A percentile compares a stretch with the other conserved stretches of the same genome.
These are phyloP conservation scores for Ceratocystis huliohia DNA, from an alignment of 2,329 filamentous ascomycete genomes.

Conservation along the genomic window DNA sequence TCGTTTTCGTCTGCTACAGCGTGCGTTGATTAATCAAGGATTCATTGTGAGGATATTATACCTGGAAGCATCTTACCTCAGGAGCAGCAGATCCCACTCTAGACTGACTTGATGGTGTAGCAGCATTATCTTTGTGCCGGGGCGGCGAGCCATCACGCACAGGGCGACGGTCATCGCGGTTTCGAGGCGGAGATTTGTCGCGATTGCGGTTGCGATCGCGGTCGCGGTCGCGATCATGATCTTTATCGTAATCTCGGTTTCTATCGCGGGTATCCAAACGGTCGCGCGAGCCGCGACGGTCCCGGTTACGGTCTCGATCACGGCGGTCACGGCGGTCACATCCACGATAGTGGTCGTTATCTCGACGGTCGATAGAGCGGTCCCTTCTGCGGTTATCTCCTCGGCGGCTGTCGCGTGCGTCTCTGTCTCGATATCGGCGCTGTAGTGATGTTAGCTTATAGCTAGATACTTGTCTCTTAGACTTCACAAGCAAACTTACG, in stretches of 20 bases:
- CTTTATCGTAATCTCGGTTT: slow-evolving; percentile 49
- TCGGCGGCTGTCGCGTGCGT: slow-evolving; percentile 36
- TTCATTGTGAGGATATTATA: not conserved
- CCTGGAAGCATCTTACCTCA: slow-evolving; percentile 42
- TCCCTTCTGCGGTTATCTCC: slow-evolving; percentile 54
- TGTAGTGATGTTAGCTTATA: slow-evolving; percentile 36
- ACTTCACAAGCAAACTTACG: slow-evolving; percentile 34
- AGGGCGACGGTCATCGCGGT: slow-evolving; percentile 32
- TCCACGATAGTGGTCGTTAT: slow-evolving; percentile 52
- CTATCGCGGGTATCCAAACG: slow-evolving; percentile 43
- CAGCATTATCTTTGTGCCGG: slow-evolving; percentile 16
- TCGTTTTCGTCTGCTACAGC: slow-evolving; percentile 12
- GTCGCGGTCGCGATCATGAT: slow-evolving; percentile 50
- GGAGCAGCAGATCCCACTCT: slow-evolving; percentile 34
- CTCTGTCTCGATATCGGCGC: slow-evolving; percentile 48
- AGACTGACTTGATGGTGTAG: slow-evolving; percentile 29
- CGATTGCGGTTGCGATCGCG: slow-evolving; percentile 47
- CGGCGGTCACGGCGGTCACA: slow-evolving; percentile 33
- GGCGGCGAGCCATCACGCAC: slow-evolving; percentile 51
- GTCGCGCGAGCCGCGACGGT: slow-evolving; percentile 53
- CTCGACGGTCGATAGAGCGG: slow-evolving; percentile 53
- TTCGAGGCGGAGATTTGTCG: slow-evolving; percentile 1
- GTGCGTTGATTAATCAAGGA: slow-evolving; percentile 19
- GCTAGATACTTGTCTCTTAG: slow-evolving; percentile 15
- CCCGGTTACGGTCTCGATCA: slow-evolving; percentile 38